Evolutionary conservation across 257 asterid genomes (phyloP).

Genomic region (Solanum raphanifolium): DNA sequence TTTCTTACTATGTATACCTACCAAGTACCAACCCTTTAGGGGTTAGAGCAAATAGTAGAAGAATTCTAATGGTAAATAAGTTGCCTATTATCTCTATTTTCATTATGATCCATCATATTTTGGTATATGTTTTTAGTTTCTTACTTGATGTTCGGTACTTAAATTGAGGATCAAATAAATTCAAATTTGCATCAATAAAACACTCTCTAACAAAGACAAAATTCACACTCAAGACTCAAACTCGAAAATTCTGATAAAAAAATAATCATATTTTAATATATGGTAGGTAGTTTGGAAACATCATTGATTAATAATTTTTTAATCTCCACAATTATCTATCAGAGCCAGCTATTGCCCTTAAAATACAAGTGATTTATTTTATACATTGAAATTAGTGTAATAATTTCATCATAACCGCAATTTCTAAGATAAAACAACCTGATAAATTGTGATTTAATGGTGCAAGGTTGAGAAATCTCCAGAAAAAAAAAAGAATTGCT

Average conservation of each 20-base stretch:
- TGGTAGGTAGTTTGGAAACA: neutral
- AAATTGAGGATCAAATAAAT: too few relatives aligned
- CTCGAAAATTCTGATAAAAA: neutral
- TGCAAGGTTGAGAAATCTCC: neutral
- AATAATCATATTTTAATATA: neutral
- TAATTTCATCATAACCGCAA: too few relatives aligned
- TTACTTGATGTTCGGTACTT: neutral
- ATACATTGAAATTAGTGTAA: neutral
- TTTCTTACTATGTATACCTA: neutral
- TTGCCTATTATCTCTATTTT: neutral
- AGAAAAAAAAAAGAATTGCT: too few relatives aligned
- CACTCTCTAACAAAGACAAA: rapidly evolving
- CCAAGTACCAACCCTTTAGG: neutral
- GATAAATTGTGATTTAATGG: neutral
- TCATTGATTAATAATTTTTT: neutral
- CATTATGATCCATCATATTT: neutral
- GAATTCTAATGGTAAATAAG: neutral
- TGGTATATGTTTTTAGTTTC: too few relatives aligned
- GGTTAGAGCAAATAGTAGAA: neutral
- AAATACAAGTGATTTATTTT: neutral
- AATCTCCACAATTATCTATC: neutral
- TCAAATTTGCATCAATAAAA: too few relatives aligned
- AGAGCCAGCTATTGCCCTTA: neutral
- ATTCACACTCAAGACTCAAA: neutral
- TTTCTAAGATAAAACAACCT: neutral